A percentile compares a stretch with the other conserved stretches of the same genome.
Conservation (phyloP, 2,329 filamentous ascomycete species). For the Knoxdaviesia capensis region DNA sequence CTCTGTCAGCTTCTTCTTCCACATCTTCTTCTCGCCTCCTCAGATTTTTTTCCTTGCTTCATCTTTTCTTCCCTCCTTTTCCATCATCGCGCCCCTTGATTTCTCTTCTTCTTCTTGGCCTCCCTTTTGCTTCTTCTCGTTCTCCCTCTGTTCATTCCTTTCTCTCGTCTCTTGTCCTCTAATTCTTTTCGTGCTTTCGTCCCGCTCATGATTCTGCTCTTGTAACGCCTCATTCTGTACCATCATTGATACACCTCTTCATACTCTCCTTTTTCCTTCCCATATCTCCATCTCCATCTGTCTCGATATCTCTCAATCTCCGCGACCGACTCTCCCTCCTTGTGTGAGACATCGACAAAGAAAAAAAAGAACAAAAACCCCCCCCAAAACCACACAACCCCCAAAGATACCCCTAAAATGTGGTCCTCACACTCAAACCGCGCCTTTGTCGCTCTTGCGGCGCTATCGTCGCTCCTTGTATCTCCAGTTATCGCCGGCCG, state of each 20-base stretch:
- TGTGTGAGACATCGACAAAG: no score
- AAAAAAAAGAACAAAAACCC: no score
- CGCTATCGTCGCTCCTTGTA: no score
- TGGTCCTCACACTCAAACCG: no score
- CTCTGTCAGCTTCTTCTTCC: neutral
- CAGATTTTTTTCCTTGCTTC: neutral
- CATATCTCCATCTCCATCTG: neutral
- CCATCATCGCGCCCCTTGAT: neutral
- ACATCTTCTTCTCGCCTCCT: neutral
- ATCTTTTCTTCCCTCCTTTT: neutral
- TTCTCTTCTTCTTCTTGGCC: neutral
- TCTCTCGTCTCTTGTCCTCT: neutral
- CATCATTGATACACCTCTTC: neutral
- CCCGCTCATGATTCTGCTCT: neutral
- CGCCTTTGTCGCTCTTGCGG: no score
- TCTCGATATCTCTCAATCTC: no score
- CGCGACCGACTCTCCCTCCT: no score
- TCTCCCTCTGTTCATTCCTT: neutral
- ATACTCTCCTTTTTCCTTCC: slow-evolving; percentile 1
- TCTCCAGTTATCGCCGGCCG: no score
- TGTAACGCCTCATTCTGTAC: no score
- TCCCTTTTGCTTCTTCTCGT: neutral
- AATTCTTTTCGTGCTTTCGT: neutral
- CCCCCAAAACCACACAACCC: no score
- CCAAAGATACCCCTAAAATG: no score